A percentile compares a stretch with the other conserved stretches of the same genome.
These are phyloP conservation scores for Magnaporthiopsis incrustans DNA, from an alignment of 2,329 filamentous ascomycete genomes.

Conservation along the genomic window DNA sequence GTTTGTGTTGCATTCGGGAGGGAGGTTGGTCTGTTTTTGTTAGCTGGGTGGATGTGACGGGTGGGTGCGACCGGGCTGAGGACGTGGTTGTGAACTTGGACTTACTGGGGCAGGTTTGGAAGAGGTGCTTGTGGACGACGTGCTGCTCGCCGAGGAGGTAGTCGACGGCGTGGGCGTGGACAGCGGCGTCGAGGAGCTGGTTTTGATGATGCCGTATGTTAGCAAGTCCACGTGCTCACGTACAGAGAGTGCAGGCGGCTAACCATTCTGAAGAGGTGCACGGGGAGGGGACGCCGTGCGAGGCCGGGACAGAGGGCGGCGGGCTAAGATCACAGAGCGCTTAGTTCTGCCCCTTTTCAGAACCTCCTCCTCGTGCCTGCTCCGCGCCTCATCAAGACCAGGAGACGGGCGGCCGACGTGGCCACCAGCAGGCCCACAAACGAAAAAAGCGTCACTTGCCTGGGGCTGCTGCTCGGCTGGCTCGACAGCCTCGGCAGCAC, in stretches of 20 bases:
- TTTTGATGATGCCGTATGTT: neutral
- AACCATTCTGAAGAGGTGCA: neutral
- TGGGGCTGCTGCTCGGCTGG: neutral
- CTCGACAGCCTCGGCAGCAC: constrained; percentile 2
- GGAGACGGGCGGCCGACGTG: neutral
- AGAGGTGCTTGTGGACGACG: neutral
- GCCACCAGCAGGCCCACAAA: neutral
- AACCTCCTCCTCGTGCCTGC: neutral
- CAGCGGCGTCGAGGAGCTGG: neutral
- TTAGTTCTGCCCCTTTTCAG: neutral
- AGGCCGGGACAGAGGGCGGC: neutral
- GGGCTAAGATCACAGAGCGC: neutral
- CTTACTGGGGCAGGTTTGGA: neutral
- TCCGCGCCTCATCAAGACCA: neutral
- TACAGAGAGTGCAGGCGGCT: neutral
- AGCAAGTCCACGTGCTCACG: neutral
- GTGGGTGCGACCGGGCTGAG: neutral
- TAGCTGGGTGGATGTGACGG: too few relatives aligned
- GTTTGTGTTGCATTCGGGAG: constrained; percentile 1
- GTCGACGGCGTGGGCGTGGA: neutral
- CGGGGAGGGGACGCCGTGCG: neutral
- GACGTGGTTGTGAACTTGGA: neutral
- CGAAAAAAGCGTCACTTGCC: neutral
- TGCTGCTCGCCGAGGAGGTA: neutral
- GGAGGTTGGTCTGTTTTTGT: constrained; percentile 3